Conservation (phyloP, 805 yeast species). For the Lipomyces japonicus region DNA sequence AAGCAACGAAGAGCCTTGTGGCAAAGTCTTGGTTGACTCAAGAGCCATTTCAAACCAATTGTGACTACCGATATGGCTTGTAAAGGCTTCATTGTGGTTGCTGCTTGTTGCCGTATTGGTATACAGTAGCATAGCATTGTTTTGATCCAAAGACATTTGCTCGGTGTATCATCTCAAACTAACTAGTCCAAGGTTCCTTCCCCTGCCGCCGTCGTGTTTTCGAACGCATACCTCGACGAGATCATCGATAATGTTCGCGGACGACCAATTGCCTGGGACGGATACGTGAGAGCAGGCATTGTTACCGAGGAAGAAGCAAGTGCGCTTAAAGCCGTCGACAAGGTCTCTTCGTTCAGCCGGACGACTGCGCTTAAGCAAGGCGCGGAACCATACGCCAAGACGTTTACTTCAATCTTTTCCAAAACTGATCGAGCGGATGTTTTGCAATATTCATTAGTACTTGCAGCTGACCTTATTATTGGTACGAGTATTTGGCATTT, state of each 20-base stretch:
- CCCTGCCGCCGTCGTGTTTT: conserved; percentile 44
- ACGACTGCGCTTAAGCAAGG: conserved; percentile 33
- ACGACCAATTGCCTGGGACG: conserved; percentile 89
- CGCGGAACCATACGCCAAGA: conserved; percentile 51
- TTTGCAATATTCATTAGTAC: conserved; percentile 58
- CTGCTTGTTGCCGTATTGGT: not conserved
- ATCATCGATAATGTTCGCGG: conserved; percentile 51
- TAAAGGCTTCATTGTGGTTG: too few species aligned
- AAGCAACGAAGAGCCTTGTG: not conserved
- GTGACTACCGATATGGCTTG: too few species aligned
- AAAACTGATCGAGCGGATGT: conserved; percentile 59
- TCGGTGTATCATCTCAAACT: not conserved
- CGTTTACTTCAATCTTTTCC: conserved; percentile 52
- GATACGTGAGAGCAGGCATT: conserved; percentile 69
- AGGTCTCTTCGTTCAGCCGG: conserved; percentile 35
- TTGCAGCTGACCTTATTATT: conserved; percentile 52
- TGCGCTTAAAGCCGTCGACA: conserved; percentile 52
- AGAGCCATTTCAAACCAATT: too few species aligned
- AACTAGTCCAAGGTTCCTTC: conserved; percentile 23
- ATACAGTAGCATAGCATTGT: not conserved
- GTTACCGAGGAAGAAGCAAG: conserved; percentile 66
- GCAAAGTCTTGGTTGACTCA: too few species aligned
- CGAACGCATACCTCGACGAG: conserved; percentile 64
- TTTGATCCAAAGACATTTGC: not conserved
- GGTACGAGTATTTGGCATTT: conserved; percentile 9